Evolutionary conservation across 768 basidiomycete species (phyloP).

Genomic region (Lactarius akahatsu): DNA sequence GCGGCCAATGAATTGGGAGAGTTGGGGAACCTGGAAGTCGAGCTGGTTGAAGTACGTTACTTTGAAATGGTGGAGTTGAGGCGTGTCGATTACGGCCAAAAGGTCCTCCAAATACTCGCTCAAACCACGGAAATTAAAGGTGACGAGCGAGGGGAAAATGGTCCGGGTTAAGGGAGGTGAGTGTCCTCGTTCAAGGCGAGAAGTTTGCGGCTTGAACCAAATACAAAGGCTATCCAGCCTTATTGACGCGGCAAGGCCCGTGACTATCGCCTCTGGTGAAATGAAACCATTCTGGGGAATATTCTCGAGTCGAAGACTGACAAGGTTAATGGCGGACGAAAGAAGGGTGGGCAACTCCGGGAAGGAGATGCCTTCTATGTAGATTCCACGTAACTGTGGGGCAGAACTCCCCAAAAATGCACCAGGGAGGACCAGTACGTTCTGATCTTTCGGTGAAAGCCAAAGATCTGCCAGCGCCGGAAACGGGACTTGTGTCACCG

Average conservation of each 20-base stretch:
- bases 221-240: not conserved
- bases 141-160: not conserved
- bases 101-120: not conserved
- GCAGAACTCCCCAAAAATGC: not conserved
- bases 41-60: not conserved
- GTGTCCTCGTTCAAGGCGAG: not conserved
- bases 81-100: not conserved
- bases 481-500: not conserved
- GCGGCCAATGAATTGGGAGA: conserved; percentile 9
- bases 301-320: conserved; percentile 8
- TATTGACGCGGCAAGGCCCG: not conserved
- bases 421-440: not conserved
- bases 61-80: not conserved
- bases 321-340: not conserved
- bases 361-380: not conserved
- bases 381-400: not conserved
- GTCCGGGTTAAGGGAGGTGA: not conserved
- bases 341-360: not conserved
- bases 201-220: not conserved
- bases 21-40: not conserved
- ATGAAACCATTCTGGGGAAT: conserved; percentile 2
- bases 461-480: not conserved
- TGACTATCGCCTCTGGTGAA: not conserved
- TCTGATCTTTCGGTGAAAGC: not conserved
- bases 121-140: conserved; percentile 7